Percentiles rank a stretch among this genome's conserved stretches.
Conservation (phyloP, 306 rosid genomes). For the Lupinus albus region DNA sequence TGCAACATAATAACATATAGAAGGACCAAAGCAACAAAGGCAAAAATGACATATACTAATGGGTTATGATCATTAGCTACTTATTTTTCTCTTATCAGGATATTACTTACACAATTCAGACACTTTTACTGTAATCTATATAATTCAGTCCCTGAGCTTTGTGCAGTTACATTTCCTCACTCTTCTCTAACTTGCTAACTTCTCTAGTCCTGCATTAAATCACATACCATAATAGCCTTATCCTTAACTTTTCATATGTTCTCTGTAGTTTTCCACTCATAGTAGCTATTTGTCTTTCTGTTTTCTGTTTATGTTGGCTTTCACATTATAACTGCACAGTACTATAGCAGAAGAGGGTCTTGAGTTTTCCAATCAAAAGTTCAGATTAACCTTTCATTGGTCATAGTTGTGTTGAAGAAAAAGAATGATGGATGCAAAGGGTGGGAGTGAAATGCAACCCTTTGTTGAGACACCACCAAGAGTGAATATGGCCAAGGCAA, state of each 20-base stretch:
- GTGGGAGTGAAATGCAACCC: slow-evolving; percentile 51
- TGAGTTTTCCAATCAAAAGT: slow-evolving; percentile 21
- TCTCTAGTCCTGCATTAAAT: slow-evolving; percentile 34
- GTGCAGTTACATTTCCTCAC: slow-evolving; percentile 34
- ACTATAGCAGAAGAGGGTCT: slow-evolving; percentile 1
- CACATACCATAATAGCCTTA: slow-evolving; percentile 23
- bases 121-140: slow-evolving; percentile 23
- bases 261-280: slow-evolving; percentile 28
- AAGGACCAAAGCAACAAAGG: slow-evolving; percentile 46
- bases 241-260: slow-evolving; percentile 16
- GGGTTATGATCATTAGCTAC: background rate
- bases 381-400: slow-evolving; percentile 13
- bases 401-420: slow-evolving; percentile 19
- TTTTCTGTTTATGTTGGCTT: slow-evolving; percentile 10
- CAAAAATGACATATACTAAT: background rate
- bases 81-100: slow-evolving; percentile 27
- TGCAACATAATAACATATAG: slow-evolving; percentile 40
- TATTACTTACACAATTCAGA: slow-evolving; percentile 36
- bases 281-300: background rate
- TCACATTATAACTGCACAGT: background rate
- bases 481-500: slow-evolving; percentile 37
- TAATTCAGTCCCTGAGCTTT: slow-evolving; percentile 31
- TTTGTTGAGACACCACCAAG: slow-evolving; percentile 45
- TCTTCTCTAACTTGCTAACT: slow-evolving; percentile 14
- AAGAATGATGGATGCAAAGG: slow-evolving; percentile 39